These are phyloP conservation scores for Mortierella antarctica DNA, from an alignment of 192 early-diverging fungal genomes.

Conservation along the genomic window DNA sequence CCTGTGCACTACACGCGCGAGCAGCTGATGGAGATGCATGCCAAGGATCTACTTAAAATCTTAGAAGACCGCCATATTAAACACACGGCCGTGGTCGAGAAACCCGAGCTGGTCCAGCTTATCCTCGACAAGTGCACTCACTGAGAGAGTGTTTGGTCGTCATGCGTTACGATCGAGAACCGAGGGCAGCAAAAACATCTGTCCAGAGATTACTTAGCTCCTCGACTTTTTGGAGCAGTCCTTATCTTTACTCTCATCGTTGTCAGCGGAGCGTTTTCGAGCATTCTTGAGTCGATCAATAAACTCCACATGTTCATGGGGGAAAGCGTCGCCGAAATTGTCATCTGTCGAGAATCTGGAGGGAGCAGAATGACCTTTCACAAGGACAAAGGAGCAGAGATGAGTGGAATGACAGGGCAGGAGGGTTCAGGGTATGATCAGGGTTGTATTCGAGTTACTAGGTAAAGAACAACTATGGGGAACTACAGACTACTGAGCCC, in stretches of 20 bases:
- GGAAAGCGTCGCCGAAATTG: conserved; percentile 5
- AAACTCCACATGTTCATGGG: conserved; percentile 6
- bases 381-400: too few species aligned
- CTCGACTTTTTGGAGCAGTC: neutral
- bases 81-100: conserved; percentile 10
- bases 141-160: neutral
- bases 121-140: conserved; percentile 8
- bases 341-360: too few species aligned
- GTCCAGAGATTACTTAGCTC: too few species aligned
- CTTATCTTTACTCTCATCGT: neutral
- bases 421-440: too few species aligned
- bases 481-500: too few species aligned
- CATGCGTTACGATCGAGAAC: too few species aligned
- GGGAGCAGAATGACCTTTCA: too few species aligned
- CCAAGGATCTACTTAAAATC: conserved; percentile 3
- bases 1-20: conserved; percentile 5
- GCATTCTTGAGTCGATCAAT: conserved; percentile 8
- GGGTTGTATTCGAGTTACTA: too few species aligned
- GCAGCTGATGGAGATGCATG: conserved; percentile 11
- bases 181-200: too few species aligned
- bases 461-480: too few species aligned
- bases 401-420: too few species aligned
- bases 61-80: conserved; percentile 10
- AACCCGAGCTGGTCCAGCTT: conserved; percentile 2
- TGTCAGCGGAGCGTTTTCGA: conserved; percentile 7